Percentiles rank a stretch among this genome's conserved stretches.
Evolutionary conservation across 108 stramenopile genomes (phyloP).

Genomic region (Epithemia pelagica): DNA sequence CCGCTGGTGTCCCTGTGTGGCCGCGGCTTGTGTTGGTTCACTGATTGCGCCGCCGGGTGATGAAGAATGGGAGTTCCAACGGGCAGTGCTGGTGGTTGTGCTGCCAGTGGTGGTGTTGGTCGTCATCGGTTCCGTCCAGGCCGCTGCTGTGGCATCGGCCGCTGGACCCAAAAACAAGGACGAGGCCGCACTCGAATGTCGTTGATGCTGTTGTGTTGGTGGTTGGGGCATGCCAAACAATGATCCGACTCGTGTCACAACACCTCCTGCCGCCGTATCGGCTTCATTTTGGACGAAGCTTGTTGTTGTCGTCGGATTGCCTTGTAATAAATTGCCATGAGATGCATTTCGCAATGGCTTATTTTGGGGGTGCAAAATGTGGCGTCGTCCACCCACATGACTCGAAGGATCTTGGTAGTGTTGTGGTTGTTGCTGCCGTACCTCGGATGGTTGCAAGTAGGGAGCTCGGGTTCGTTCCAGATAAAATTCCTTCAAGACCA

Average conservation of each 20-base stretch:
- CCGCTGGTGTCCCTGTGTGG: no score
- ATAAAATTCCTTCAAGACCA: slow-evolving; percentile 22
- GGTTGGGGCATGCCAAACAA: neutral
- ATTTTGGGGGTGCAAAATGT: no score
- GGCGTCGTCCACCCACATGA: no score
- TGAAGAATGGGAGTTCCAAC: no score
- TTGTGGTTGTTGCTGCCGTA: slow-evolving; percentile 5
- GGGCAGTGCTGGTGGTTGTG: no score
- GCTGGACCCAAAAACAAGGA: slow-evolving; percentile 2
- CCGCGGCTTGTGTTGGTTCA: no score
- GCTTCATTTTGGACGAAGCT: slow-evolving; percentile 3
- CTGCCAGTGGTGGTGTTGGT: no score
- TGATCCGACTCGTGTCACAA: neutral
- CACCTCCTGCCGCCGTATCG: slow-evolving; percentile 6
- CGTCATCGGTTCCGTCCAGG: no score
- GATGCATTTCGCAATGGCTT: no score
- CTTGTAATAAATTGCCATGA: no score
- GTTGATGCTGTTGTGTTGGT: no score
- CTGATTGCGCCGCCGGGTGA: no score
- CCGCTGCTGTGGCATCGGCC: neutral
- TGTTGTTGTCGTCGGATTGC: neutral
- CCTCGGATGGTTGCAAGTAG: slow-evolving; percentile 24
- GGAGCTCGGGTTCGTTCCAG: slow-evolving; percentile 31
- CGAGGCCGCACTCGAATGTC: neutral
- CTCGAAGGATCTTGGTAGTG: neutral